Percentiles rank a stretch among this genome's conserved stretches.
phyloP scores from a whole-genome alignment of 257 asterid genomes.

The Striga asiatica region DNA sequence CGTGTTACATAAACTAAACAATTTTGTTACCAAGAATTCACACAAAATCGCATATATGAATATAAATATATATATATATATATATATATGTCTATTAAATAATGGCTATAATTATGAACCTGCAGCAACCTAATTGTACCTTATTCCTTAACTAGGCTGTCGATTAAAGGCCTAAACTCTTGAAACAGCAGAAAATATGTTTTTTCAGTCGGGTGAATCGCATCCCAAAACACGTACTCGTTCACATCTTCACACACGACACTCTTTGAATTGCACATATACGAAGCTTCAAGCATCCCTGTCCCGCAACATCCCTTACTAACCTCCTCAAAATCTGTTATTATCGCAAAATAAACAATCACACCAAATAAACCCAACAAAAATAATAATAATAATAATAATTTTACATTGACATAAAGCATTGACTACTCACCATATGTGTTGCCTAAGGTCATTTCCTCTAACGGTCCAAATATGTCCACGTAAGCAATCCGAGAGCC shows the following conservation, averaged over 20 bases:
- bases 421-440: constrained; percentile 31
- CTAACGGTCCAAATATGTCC: constrained; percentile 32
- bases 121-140: no score
- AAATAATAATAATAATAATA: no score
- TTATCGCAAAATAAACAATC: not conserved
- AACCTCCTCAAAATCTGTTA: constrained; percentile 50
- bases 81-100: no score
- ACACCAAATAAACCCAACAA: not conserved
- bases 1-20: no score
- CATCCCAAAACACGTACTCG: constrained; percentile 58
- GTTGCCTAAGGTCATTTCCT: constrained; percentile 28
- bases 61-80: no score
- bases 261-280: constrained; percentile 39
- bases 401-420: no score
- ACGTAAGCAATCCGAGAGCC: constrained; percentile 39
- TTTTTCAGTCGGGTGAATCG: constrained; percentile 58
- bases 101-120: no score
- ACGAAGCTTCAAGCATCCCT: constrained; percentile 46
- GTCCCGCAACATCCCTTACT: constrained; percentile 74
- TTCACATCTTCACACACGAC: constrained; percentile 37
- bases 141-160: constrained; percentile 22
- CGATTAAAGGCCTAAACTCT: constrained; percentile 30
- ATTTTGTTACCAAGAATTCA: no score
- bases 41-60: no score
- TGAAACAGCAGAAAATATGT: constrained; percentile 30